Base-by-base conservation (phyloP, 176 grass and related monocot species). In the Pontederia paniculata region DNA sequence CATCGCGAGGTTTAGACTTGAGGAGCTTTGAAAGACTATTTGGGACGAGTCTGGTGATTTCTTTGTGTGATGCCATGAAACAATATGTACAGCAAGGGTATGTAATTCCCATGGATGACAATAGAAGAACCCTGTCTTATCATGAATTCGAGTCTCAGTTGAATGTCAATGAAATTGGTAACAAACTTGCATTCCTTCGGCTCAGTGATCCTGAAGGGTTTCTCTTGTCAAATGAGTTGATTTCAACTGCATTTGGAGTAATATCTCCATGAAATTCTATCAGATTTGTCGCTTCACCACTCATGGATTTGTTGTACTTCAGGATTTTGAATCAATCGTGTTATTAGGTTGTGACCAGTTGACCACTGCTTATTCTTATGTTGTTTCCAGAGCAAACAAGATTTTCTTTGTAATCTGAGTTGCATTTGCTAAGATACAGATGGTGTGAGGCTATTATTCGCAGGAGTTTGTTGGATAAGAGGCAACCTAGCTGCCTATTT, bases 201-300 rank as follows among this genome's bases (percentile, higher is more conserved):
- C 69, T 89, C 37, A 89, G 85, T 52, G 89, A 89, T 65, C 85
- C 89, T 1, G 85, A 95, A 21, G 85, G 85, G 16, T 95, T 95
- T 76, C 79, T 95, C 42, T 42, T 95, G 48, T 86, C 89, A 4
- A 95, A 89, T 50, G 89, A 89, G 78, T 75, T 95, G 76, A 95
- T 86, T 70, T 80, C 89, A 44, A 75, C 89, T 66, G 89, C 89
- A 54, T 86, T 95, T 71, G 70, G 89, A 17, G 75, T 83, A 69
- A 80, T 95, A 66, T 81, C 76, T 52, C 81, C 85, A 44, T 89
- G 65, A 73, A 0, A 47, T 78, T 42, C 52, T 60, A 52, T 23
- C 22, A 49, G 10, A 67, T 17, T 54, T 48, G 25, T 31, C 2
- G 25, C 25, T 31, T 31, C 2, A 31, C 5, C 25, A 5, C 5